Conservation (phyloP, 1,139 yeast species). For the Taiozyma sp. region DNA sequence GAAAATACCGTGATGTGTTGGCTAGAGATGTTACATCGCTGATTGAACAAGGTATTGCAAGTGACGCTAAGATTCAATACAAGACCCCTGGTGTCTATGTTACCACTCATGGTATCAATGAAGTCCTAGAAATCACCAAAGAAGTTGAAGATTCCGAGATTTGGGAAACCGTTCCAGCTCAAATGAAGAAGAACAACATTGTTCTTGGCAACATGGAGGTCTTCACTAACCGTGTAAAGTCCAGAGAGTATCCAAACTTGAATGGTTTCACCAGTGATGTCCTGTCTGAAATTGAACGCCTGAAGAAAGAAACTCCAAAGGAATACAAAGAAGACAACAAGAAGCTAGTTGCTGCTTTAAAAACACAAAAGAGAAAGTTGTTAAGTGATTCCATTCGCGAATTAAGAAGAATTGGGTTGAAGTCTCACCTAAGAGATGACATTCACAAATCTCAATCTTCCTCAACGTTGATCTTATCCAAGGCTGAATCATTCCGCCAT, state of each 20-base stretch:
- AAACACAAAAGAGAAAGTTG: constrained; percentile 71
- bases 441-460: constrained; percentile 56
- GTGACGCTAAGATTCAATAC: constrained; percentile 15
- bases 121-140: constrained; percentile 9
- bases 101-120: constrained; percentile 7
- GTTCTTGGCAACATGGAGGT: constrained; percentile 52
- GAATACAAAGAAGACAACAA: constrained; percentile 68
- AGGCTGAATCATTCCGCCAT: constrained; percentile 41
- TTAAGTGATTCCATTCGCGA: constrained; percentile 75
- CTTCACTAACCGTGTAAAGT: constrained; percentile 36
- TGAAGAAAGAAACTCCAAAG: constrained; percentile 74
- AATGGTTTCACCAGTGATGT: constrained; percentile 50
- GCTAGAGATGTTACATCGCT: constrained; percentile 46
- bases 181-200: constrained; percentile 43
- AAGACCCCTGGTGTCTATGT: constrained; percentile 12
- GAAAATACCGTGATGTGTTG: constrained; percentile 71
- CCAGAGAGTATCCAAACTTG: constrained; percentile 32
- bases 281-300: constrained; percentile 50
- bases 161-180: constrained; percentile 53
- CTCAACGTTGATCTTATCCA: constrained; percentile 56
- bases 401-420: constrained; percentile 69
- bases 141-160: constrained; percentile 22
- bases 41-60: constrained; percentile 56
- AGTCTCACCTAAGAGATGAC: constrained; percentile 58
- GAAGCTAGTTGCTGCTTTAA: constrained; percentile 64